Percentiles rank a stretch among this genome's conserved stretches.
These are phyloP conservation scores for Paracorniculantispora psalliotae DNA, from an alignment of 2,329 filamentous ascomycete species.

Conservation along the genomic window DNA sequence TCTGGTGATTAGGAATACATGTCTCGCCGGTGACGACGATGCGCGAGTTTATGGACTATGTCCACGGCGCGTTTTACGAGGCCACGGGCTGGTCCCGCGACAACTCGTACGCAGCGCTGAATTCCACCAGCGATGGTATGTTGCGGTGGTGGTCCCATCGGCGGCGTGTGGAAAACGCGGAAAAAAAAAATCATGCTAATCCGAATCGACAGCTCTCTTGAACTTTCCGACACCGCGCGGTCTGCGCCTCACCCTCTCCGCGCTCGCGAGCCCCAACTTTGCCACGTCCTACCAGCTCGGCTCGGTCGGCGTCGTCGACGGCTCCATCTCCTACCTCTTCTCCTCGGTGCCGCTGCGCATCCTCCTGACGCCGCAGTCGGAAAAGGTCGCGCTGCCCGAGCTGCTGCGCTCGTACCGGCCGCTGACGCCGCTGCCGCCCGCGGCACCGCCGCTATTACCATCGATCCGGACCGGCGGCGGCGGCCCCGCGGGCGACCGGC, in stretches of 20 bases:
- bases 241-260: slow-evolving; percentile 80
- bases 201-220: slow-evolving; percentile 59
- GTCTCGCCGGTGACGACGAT: slow-evolving; percentile 44
- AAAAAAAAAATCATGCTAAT: not conserved
- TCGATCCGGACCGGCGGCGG: too few relatives aligned
- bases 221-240: slow-evolving; percentile 84
- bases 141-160: slow-evolving; percentile 4
- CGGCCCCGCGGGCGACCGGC: slow-evolving; percentile 13
- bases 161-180: not conserved
- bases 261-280: slow-evolving; percentile 87
- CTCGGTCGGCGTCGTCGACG: slow-evolving; percentile 85
- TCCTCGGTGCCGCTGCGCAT: slow-evolving; percentile 73
- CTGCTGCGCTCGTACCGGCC: slow-evolving; percentile 81
- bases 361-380: slow-evolving; percentile 62
- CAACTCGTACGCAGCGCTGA: slow-evolving; percentile 86
- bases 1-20: not conserved
- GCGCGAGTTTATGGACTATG: slow-evolving; percentile 97
- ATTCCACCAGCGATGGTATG: slow-evolving; percentile 73
- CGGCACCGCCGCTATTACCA: slow-evolving; percentile 23
- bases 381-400: slow-evolving; percentile 69
- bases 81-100: slow-evolving; percentile 85
- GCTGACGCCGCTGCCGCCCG: slow-evolving; percentile 54
- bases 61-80: slow-evolving; percentile 84
- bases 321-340: slow-evolving; percentile 95
- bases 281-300: slow-evolving; percentile 91